Conservation (phyloP, 805 yeast species). For the Saccharomycopsis sp. region DNA sequence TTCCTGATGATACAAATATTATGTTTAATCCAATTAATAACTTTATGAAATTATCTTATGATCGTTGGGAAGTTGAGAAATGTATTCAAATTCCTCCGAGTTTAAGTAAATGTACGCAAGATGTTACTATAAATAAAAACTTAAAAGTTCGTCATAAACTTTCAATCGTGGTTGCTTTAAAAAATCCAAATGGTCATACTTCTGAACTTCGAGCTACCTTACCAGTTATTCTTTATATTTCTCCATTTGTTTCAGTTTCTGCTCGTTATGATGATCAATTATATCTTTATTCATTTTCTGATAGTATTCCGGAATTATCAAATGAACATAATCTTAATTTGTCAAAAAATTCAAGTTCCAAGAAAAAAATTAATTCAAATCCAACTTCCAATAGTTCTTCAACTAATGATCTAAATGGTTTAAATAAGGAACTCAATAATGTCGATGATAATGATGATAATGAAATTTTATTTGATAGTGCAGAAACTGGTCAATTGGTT, state of each 20-base stretch:
- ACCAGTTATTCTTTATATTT: slow-evolving; percentile 66
- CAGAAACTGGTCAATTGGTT: slow-evolving; percentile 16
- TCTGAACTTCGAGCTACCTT: slow-evolving; percentile 87
- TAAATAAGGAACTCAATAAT: not conserved
- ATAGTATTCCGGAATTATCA: slow-evolving; percentile 10
- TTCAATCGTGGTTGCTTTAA: slow-evolving; percentile 65
- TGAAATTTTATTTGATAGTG: slow-evolving; percentile 28
- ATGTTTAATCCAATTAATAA: slow-evolving; percentile 7
- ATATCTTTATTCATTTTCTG: slow-evolving; percentile 15
- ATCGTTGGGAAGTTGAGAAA: slow-evolving; percentile 66
- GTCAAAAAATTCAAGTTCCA: not conserved
- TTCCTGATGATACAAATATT: not conserved
- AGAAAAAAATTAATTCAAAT: slow-evolving; percentile 3
- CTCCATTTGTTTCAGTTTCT: slow-evolving; percentile 71
- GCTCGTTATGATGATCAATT: slow-evolving; percentile 33
- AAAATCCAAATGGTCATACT: slow-evolving; percentile 86
- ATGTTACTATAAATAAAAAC: slow-evolving; percentile 59
- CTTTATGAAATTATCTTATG: slow-evolving; percentile 22
- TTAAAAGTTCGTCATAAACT: slow-evolving; percentile 84
- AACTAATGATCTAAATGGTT: slow-evolving; percentile 5
- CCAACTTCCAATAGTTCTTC: slow-evolving; percentile 7
- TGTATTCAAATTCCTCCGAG: slow-evolving; percentile 59
- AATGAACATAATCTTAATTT: not conserved
- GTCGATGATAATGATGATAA: slow-evolving; percentile 20
- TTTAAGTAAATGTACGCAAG: slow-evolving; percentile 73